Evolutionary conservation across 352 stramenopile genomes (phyloP), one percentile per base, ranked within the genome.

Genomic region (Paralagenidium karlingii): DNA sequence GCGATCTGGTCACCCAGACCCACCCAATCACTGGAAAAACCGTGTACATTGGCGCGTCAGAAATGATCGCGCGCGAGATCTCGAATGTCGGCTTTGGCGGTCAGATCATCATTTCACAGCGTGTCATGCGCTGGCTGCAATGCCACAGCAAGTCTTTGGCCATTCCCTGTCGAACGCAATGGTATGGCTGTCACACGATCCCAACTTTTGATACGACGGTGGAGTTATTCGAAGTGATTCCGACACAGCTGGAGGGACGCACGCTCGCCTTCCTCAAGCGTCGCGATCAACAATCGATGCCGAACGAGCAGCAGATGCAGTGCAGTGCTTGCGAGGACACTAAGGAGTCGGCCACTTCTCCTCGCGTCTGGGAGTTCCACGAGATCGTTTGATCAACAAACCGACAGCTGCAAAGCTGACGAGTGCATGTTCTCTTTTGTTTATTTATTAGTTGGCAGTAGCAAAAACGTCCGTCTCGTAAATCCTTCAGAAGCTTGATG

Each of bases 11-110:
- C 33, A 61, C 59, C 26, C 50, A 58, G 38, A 55, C 58, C 10
- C 67, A 81, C 18, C 51, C 50, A 1, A 56, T 78, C 15, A 78
- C 58, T 3, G 55, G 57, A 16, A 74, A 74, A 36, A 42, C 67
- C 16, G 76, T 49, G 25, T 78, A 81, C 42, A 76, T 57, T 0
- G 64, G 61, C 4, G 26, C 74, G n/a, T 71, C 64, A 5, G 64
- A 81, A 27, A 51, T 78, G n/a, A 61, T 81, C 20, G 64, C 64
- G 3, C 65, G 58, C 34, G 64, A 78, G 38, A 54, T 79, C 12
- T 49, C 47, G 2, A 56, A 81, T 24, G 42, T 76, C 9, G 59
- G 67, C 18, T 48, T 49, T 10, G 67, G 67, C 26, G 63, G 58
- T 0, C 55, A 80, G 49, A 78, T 80, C 34, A 67, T 59, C 41